phyloP scores from a whole-genome alignment of 116 monocot genomes.

The Dioscorea cayenensis region DNA sequence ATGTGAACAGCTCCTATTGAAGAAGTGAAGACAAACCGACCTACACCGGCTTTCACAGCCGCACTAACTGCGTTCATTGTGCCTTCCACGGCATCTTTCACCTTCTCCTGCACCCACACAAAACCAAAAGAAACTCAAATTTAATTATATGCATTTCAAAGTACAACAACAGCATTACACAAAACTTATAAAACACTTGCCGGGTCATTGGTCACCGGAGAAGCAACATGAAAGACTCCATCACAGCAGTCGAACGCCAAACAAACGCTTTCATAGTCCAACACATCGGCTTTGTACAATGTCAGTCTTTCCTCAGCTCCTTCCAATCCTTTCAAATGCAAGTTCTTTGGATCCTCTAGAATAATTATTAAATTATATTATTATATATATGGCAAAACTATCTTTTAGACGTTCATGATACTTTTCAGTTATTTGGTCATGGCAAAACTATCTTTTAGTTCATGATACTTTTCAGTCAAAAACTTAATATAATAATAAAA shows the following conservation, averaged over 20 bases:
- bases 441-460: no score
- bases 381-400: no score
- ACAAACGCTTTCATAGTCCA: neutral
- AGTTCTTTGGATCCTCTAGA: constrained; percentile 35
- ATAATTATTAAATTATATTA: neutral
- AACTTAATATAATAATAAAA: no score
- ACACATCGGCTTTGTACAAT: neutral
- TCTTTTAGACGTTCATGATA: no score
- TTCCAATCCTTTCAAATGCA: constrained; percentile 6
- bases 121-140: neutral
- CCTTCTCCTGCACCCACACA: neutral
- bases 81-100: neutral
- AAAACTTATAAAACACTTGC: neutral
- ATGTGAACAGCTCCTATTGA: neutral
- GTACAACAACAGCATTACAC: neutral
- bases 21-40: neutral
- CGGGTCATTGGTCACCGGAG: neutral
- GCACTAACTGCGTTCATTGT: neutral
- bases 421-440: no score
- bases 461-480: no score
- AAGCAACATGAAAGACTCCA: constrained; percentile 2
- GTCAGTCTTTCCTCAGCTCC: neutral
- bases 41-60: neutral
- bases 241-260: neutral
- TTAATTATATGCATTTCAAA: no score